Percentiles rank a stretch among this genome's conserved stretches.
Conservation (phyloP, 2,329 filamentous ascomycete species). For the Zymoseptoria crescenta region DNA sequence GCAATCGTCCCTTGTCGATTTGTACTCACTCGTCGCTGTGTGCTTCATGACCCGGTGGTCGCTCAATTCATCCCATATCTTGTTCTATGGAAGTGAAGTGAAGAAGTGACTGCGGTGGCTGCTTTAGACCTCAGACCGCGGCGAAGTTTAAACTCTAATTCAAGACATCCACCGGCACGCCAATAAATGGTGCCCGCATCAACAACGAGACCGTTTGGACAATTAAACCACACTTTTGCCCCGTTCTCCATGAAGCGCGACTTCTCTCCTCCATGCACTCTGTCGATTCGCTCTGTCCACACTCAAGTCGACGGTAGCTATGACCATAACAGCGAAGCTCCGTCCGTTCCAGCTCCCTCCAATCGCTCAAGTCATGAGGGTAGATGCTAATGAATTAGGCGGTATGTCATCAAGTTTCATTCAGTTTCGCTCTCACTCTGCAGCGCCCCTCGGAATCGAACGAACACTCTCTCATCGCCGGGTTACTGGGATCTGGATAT, state of each 20-base stretch:
- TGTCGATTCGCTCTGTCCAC: background rate
- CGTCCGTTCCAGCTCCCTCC: background rate
- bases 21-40: background rate
- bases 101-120: background rate
- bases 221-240: background rate
- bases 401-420: background rate
- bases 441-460: background rate
- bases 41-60: background rate
- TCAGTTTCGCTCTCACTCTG: background rate
- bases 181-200: background rate
- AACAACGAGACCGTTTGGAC: background rate
- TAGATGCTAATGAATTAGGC: background rate
- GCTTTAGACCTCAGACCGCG: background rate
- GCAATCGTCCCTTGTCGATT: background rate
- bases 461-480: background rate
- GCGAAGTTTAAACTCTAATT: background rate
- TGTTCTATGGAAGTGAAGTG: background rate
- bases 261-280: background rate
- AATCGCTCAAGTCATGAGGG: background rate
- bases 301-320: background rate
- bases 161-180: background rate
- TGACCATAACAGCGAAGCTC: background rate
- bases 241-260: background rate
- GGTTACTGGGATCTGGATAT: background rate
- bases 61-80: background rate